Percentiles rank a stretch among this genome's conserved stretches.
These are phyloP conservation scores for Suhomyces sp. DNA, from an alignment of 805 yeast genomes.

Conservation along the genomic window DNA sequence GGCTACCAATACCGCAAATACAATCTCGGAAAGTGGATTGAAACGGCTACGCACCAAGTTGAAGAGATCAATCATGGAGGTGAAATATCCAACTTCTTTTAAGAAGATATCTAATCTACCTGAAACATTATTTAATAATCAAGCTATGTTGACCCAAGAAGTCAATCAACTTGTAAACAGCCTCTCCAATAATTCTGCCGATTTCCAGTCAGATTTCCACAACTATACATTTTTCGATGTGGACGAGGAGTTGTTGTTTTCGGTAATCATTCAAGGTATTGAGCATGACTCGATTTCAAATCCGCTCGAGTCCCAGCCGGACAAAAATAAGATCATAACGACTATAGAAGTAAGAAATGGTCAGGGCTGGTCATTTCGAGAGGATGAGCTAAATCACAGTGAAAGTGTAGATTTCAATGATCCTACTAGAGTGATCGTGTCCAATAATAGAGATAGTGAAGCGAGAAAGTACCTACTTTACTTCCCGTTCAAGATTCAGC, in stretches of 20 bases:
- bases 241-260: conserved; percentile 39
- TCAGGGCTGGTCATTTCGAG: conserved; percentile 37
- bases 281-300: conserved; percentile 15
- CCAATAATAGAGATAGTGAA: conserved; percentile 33
- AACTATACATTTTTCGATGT: conserved; percentile 25
- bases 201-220: conserved; percentile 23
- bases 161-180: conserved; percentile 25
- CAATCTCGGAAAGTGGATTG: conserved; percentile 28
- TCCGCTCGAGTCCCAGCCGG: conserved; percentile 2
- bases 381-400: conserved; percentile 34
- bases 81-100: conserved; percentile 35
- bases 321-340: conserved; percentile 14
- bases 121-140: conserved; percentile 33
- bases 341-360: conserved; percentile 43
- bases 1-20: conserved; percentile 6
- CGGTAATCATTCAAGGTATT: conserved; percentile 35
- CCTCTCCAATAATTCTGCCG: conserved; percentile 21
- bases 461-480: conserved; percentile 35
- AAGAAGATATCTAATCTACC: conserved; percentile 34
- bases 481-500: conserved; percentile 48
- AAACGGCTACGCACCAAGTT: conserved; percentile 31
- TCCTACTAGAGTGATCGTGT: conserved; percentile 45
- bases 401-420: conserved; percentile 43
- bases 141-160: conserved; percentile 28
- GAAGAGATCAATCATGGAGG: conserved; percentile 28